Evolutionary conservation across 306 rosid genomes (phyloP).

Genomic region (Fragaria ananassa): DNA sequence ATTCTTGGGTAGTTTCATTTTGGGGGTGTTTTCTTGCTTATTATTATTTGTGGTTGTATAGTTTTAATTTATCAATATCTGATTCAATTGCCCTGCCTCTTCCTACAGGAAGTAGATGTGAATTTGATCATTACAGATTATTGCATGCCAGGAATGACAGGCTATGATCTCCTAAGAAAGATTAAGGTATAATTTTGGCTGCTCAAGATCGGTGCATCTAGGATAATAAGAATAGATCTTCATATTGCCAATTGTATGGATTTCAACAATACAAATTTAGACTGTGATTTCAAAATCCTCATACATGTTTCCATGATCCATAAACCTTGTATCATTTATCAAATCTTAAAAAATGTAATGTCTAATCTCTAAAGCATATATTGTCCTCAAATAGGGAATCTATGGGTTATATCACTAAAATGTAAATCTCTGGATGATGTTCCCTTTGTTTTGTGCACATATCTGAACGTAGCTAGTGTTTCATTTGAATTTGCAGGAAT

Average conservation of each 20-base stretch:
- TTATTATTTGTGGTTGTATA: background rate
- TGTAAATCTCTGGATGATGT: background rate
- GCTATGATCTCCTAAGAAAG: constrained; percentile 77
- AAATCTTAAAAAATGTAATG: background rate
- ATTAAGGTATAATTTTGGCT: constrained; percentile 47
- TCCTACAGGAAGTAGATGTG: constrained; percentile 53
- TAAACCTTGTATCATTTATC: background rate
- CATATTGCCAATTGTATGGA: background rate
- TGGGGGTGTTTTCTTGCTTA: background rate
- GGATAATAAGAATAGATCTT: background rate
- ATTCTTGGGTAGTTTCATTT: background rate
- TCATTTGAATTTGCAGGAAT: constrained; percentile 52
- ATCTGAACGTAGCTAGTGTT: background rate
- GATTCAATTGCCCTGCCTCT: background rate
- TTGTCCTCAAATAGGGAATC: background rate
- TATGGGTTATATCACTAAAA: background rate
- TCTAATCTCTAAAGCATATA: background rate
- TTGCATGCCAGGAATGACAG: constrained; percentile 94
- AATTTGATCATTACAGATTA: constrained; percentile 85
- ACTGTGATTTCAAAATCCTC: background rate
- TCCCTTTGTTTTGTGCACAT: background rate
- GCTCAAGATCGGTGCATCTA: background rate
- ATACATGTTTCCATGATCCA: background rate
- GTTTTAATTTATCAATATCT: background rate
- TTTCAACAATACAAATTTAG: background rate